phyloP scores from a whole-genome alignment of 331 rosid species.

The Rosa hybrid region DNA sequence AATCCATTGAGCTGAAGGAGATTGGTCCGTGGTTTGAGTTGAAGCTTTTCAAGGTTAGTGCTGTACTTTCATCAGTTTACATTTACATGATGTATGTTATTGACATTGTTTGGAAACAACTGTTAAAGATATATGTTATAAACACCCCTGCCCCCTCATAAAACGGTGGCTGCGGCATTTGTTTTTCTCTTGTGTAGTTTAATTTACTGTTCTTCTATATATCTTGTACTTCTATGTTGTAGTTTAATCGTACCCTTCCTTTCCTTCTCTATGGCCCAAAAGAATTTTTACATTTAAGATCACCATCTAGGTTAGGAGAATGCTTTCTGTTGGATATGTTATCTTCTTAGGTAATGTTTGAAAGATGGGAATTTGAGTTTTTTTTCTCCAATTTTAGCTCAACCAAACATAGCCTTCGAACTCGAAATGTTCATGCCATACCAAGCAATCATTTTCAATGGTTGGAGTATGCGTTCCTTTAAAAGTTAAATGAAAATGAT shows the following conservation, averaged over 20 bases:
- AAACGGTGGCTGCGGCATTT: neutral
- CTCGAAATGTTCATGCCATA: neutral
- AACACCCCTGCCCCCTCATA: neutral
- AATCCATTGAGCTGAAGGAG: conserved; percentile 83
- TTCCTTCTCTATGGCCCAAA: neutral
- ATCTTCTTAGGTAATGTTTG: neutral
- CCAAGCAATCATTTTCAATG: neutral
- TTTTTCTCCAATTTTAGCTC: neutral
- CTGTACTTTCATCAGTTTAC: neutral
- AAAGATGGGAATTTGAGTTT: neutral
- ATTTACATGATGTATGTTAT: neutral
- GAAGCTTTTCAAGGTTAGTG: conserved; percentile 63
- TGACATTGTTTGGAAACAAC: neutral
- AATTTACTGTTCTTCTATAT: neutral
- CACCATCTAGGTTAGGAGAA: neutral
- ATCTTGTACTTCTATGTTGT: neutral
- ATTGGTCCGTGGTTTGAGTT: conserved; percentile 96
- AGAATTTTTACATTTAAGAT: neutral
- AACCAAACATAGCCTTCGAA: neutral
- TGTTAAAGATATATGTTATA: neutral
- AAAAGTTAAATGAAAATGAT: neutral
- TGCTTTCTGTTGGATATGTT: too few relatives aligned
- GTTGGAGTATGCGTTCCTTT: neutral
- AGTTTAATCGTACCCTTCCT: neutral
- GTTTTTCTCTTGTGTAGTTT: neutral